Evolutionary conservation across 768 basidiomycete genomes (phyloP).

Genomic region (Rhodotorula diobovata): DNA sequence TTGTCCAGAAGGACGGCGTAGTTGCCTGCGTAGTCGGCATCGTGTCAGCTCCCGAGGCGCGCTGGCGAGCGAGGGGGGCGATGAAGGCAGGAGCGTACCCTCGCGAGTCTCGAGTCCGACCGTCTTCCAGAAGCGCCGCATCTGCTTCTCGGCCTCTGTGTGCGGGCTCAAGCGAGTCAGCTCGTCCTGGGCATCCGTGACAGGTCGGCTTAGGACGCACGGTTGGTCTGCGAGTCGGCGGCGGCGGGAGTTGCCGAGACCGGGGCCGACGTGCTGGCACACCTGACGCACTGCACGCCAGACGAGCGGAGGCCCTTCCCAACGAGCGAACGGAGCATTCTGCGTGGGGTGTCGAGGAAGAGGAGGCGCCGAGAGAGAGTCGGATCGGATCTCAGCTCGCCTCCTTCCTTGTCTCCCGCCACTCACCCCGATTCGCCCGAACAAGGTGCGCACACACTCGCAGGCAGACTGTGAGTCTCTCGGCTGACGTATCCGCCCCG

Average conservation of each 20-base stretch:
- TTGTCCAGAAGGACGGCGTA: constrained; percentile 40
- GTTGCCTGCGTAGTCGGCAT: neutral
- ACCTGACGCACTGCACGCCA: neutral
- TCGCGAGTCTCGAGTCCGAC: constrained; percentile 66
- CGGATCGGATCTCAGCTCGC: too few species aligned
- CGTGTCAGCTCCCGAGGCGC: neutral
- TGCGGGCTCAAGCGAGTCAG: neutral
- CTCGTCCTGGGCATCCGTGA: neutral
- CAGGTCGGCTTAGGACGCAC: neutral
- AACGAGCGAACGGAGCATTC: constrained; percentile 11
- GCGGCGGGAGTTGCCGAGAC: neutral
- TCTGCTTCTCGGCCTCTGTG: constrained; percentile 75
- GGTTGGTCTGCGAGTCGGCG: constrained; percentile 22
- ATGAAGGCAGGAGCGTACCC: constrained; percentile 38
- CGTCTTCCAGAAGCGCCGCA: constrained; percentile 89
- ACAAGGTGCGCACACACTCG: neutral
- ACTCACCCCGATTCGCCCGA: neutral
- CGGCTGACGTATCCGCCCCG: too few species aligned
- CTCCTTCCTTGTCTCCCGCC: too few species aligned
- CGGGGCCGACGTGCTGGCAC: constrained; percentile 2
- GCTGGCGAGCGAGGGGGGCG: neutral
- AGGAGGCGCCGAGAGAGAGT: neutral
- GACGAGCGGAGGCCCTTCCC: neutral
- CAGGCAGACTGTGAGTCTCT: too few species aligned
- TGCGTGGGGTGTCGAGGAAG: neutral